phyloP scores from a whole-genome alignment of 176 grass and related monocot genomes.

The Musa troglodytarum region DNA sequence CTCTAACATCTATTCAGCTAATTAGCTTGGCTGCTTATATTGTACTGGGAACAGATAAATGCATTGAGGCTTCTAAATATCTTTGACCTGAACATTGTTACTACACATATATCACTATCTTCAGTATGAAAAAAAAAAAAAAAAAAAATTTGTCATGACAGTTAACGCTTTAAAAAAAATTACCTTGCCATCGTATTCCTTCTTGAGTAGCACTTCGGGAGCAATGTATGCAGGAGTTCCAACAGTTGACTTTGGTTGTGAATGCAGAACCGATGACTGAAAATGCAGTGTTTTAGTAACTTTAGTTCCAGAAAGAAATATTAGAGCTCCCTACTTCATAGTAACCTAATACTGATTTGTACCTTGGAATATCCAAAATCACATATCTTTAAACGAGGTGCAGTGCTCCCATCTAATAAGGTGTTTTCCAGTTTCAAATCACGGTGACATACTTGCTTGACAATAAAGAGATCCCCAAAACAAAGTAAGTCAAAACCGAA shows the following conservation, averaged over 20 bases:
- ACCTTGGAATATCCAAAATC: constrained; percentile 99
- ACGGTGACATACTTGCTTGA: constrained; percentile 99
- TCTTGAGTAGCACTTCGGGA: constrained; percentile 53
- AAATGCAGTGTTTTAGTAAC: constrained; percentile 12
- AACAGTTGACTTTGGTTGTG: constrained; percentile 74
- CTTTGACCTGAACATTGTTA: constrained; percentile 35
- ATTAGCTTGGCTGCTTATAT: no score
- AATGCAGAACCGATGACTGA: constrained; percentile 61
- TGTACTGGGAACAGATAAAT: no score
- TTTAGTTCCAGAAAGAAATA: not conserved
- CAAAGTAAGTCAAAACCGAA: constrained; percentile 4
- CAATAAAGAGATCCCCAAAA: constrained; percentile 34
- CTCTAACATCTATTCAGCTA: no score
- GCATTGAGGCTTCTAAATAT: constrained; percentile 9
- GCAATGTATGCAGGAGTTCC: constrained; percentile 74
- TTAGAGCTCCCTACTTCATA: not conserved
- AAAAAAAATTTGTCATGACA: not conserved
- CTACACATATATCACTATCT: no score
- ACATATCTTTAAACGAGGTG: constrained; percentile 95
- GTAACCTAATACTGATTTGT: not conserved
- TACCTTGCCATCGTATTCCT: constrained; percentile 78
- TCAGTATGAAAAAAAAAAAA: not conserved
- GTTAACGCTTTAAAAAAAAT: not conserved
- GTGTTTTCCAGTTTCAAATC: constrained; percentile 98
- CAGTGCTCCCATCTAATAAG: constrained; percentile 72